A percentile compares a stretch with the other conserved stretches of the same genome.
These are phyloP conservation scores for Asparagopsis taxiformis DNA, from an alignment of 31 red algal species.

Conservation along the genomic window DNA sequence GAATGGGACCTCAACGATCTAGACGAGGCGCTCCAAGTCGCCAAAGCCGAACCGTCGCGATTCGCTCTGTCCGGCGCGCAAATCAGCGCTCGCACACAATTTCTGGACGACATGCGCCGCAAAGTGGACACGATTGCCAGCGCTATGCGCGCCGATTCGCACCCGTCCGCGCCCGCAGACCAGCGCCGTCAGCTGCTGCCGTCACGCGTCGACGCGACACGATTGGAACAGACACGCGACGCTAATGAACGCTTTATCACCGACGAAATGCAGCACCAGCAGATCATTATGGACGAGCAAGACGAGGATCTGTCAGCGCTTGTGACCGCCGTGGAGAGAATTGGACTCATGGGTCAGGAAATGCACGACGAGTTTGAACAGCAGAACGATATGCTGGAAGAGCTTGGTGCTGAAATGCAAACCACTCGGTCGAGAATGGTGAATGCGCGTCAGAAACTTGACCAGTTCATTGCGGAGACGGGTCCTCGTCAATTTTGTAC, in stretches of 20 bases:
- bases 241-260: conserved; percentile 48
- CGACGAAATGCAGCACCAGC: conserved; percentile 47
- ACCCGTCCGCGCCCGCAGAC: background rate
- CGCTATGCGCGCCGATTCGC: background rate
- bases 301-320: conserved; percentile 68
- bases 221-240: background rate
- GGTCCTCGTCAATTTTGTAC: conserved; percentile 72
- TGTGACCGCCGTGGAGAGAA: conserved; percentile 62
- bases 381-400: conserved; percentile 80
- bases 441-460: conserved; percentile 37
- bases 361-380: conserved; percentile 82
- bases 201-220: background rate
- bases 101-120: conserved; percentile 13
- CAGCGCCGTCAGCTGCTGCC: background rate
- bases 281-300: conserved; percentile 41
- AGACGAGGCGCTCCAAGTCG: conserved; percentile 15
- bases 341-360: conserved; percentile 76
- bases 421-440: conserved; percentile 41
- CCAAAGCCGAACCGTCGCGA: conserved; percentile 15
- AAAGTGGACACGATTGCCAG: background rate
- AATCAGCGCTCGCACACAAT: background rate
- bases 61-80: conserved; percentile 19
- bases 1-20: conserved; percentile 41
- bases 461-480: conserved; percentile 71
- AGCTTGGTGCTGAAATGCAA: conserved; percentile 69